Base-by-base conservation (phyloP, 2,329 filamentous ascomycete species). In the Juglanconis juglandina region DNA sequence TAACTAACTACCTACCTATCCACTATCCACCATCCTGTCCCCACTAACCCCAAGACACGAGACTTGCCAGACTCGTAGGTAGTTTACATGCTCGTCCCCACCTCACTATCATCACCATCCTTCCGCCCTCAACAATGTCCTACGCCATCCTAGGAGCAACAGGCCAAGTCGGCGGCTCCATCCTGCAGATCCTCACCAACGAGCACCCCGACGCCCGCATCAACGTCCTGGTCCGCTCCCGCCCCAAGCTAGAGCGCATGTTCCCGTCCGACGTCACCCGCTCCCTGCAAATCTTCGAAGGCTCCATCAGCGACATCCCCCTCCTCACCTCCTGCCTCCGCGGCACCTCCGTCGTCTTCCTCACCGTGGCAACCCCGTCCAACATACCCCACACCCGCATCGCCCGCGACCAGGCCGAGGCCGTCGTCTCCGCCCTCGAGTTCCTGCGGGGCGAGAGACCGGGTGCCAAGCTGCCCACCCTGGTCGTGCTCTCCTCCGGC, bases 81-180 rank as follows among this genome's bases (percentile, higher is more conserved):
- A 24, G 2, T 24, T 24, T 24, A 24, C 24, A 24, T 24, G 24
- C 24, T 24, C 24, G 24, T 24, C 24, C 10, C 10, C 39, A 42
- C 11, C 4, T 42, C 4, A 42, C 11, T 1, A 4, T 42, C 39
- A 13, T 11, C 39, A 35, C 10, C 7, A 35, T 63, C 60, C 58
- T 60, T 61, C 57, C 6, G 6, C 5, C 10, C 39, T 58, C 61
- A 51, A 60, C 53, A 52, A 55, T 66, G 61, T 58, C 33, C 39
- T 47, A 57, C 17, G 47, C 47, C 47, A 55, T 60, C 47, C 58
- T 57, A 10, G 47, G 47, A 46, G 53, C 53, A 42, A 53, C 53
- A 44, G 46, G 53, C 53, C 51, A 60, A n/a, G 44, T 30, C 48
- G 53, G 53, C 47, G 32, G 47, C 32, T 56, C 47, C 9, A 33